Conservation (phyloP, 331 rosid genomes). For the Quercus tomentella region DNA sequence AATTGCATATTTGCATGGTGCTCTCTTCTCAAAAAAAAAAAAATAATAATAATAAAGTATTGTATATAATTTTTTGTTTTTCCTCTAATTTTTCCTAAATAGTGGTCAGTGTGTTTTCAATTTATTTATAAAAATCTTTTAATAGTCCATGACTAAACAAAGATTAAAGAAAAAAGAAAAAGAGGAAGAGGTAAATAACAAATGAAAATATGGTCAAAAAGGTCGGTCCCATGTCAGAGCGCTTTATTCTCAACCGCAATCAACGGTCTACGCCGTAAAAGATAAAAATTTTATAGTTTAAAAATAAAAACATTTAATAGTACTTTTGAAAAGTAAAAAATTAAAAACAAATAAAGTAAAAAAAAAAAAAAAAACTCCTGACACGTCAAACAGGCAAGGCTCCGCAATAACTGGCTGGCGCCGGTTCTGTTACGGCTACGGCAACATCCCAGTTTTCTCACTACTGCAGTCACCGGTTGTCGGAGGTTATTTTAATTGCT, state of each 20-base stretch:
- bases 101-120: too few relatives aligned
- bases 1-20: neutral
- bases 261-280: conserved; percentile 76
- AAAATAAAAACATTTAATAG: too few relatives aligned
- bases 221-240: conserved; percentile 39
- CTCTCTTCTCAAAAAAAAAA: too few relatives aligned
- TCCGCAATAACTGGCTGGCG: conserved; percentile 42
- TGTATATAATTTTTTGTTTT: too few relatives aligned
- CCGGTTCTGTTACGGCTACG: conserved; percentile 58
- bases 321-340: neutral
- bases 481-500: neutral
- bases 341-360: neutral
- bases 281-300: neutral
- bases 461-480: neutral
- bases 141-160: neutral
- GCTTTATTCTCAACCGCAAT: conserved; percentile 98
- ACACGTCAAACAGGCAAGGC: conserved; percentile 43
- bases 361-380: neutral
- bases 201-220: conserved; percentile 51
- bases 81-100: too few relatives aligned
- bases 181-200: conserved; percentile 16
- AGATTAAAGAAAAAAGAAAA: neutral
- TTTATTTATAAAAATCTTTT: too few relatives aligned
- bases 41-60: too few relatives aligned
- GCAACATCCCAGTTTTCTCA: conserved; percentile 21